phyloP scores from a whole-genome alignment of 2,329 filamentous ascomycete genomes.

The Amauroascus verrucosus region DNA sequence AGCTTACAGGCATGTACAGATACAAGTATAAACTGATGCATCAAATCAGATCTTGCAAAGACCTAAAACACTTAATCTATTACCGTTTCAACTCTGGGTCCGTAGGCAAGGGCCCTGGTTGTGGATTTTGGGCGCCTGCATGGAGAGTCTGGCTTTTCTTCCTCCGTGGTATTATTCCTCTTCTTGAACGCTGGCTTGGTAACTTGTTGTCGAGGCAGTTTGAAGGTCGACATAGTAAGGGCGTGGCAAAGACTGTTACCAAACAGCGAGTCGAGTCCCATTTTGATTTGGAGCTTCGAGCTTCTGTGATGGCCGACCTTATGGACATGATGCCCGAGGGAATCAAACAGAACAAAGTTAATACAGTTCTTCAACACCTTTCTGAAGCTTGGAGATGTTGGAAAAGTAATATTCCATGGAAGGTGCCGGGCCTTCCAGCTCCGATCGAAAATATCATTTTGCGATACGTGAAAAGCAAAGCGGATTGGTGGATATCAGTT shows the following conservation, averaged over 20 bases:
- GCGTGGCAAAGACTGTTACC: slow-evolving; percentile 96
- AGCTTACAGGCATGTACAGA: slow-evolving; percentile 97
- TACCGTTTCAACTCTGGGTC: slow-evolving; percentile 96
- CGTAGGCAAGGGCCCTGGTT: slow-evolving; percentile 93
- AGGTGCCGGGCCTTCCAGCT: slow-evolving; percentile 89
- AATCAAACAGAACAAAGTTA: slow-evolving; percentile 99
- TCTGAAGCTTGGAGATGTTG: slow-evolving; percentile 98
- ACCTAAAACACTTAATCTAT: slow-evolving; percentile 97
- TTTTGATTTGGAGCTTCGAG: slow-evolving; percentile 91
- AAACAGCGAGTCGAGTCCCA: slow-evolving; percentile 99
- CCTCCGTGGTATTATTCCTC: slow-evolving; percentile 93
- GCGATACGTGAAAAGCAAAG: slow-evolving; percentile 97
- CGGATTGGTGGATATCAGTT: slow-evolving; percentile 99
- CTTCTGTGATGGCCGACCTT: slow-evolving; percentile 95
- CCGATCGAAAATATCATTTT: slow-evolving; percentile 98
- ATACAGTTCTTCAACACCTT: slow-evolving; percentile 91
- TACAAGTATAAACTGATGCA: slow-evolving; percentile 99
- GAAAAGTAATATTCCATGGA: slow-evolving; percentile 99
- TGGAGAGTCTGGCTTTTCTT: slow-evolving; percentile 99
- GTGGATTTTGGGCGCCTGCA: slow-evolving; percentile 96
- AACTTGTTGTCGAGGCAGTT: slow-evolving; percentile 96
- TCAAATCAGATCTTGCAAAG: slow-evolving; percentile 97
- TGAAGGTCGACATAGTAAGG: slow-evolving; percentile 96
- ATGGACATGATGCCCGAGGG: slow-evolving; percentile 99
- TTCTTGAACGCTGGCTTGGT: slow-evolving; percentile 93